phyloP scores from a whole-genome alignment of 768 basidiomycete species.

The Tephrocybe sp. region DNA sequence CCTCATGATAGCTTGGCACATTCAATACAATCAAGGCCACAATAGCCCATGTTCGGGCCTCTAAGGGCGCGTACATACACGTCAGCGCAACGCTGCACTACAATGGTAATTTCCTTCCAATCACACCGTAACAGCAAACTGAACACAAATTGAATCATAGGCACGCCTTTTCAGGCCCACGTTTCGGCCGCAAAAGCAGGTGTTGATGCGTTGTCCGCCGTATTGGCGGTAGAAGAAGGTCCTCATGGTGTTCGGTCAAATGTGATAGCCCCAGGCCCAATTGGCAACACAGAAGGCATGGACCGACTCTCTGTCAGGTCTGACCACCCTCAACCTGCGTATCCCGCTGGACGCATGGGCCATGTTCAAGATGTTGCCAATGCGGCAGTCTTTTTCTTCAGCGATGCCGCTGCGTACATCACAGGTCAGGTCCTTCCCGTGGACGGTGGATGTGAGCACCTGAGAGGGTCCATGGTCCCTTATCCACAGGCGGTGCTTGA shows the following conservation, averaged over 20 bases:
- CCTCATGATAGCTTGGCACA: constrained; percentile 74
- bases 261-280: constrained; percentile 82
- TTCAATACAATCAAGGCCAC: constrained; percentile 96
- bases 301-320: constrained; percentile 49
- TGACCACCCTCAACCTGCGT: constrained; percentile 17
- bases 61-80: constrained; percentile 83
- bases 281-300: constrained; percentile 74
- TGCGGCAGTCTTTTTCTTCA: constrained; percentile 79
- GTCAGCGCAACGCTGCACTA: constrained; percentile 91
- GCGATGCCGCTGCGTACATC: constrained; percentile 73
- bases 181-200: constrained; percentile 95
- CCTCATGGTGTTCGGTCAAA: constrained; percentile 93
- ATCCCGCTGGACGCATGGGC: constrained; percentile 53
- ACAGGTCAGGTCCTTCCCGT: constrained; percentile 76
- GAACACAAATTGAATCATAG: constrained; percentile 33
- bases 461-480: constrained; percentile 48
- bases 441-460: constrained; percentile 63
- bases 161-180: constrained; percentile 85
- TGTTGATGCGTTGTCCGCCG: constrained; percentile 84
- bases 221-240: constrained; percentile 91
- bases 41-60: constrained; percentile 63
- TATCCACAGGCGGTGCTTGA: constrained; percentile 68
- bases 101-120: constrained; percentile 44
- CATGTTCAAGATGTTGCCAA: constrained; percentile 66
- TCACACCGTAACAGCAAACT: background rate